A percentile compares a stretch with the other conserved stretches of the same genome.
These are phyloP conservation scores for Pyricularia sp. DNA, from an alignment of 2,329 filamentous ascomycete species.

Conservation along the genomic window DNA sequence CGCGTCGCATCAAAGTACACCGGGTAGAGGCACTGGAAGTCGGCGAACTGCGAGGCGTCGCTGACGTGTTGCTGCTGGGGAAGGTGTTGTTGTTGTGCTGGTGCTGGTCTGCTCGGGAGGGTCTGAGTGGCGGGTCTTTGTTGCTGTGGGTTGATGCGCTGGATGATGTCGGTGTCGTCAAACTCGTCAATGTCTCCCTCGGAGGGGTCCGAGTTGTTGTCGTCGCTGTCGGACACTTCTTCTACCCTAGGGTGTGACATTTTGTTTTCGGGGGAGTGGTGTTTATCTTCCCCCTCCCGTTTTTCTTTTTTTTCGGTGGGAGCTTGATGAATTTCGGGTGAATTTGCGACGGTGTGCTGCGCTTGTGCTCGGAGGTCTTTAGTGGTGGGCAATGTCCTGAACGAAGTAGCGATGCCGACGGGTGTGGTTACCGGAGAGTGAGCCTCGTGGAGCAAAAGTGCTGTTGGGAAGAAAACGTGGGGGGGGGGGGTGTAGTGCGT, in stretches of 20 bases:
- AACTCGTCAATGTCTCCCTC: conserved; percentile 73
- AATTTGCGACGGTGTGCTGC: background rate
- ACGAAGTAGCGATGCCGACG: background rate
- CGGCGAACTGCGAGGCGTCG: conserved; percentile 47
- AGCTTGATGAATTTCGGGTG: background rate
- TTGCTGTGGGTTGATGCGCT: conserved; percentile 22
- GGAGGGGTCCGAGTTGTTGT: conserved; percentile 69
- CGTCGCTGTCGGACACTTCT: conserved; percentile 79
- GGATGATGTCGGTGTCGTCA: conserved; percentile 46
- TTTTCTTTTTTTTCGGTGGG: background rate
- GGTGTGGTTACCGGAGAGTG: background rate
- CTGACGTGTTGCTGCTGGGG: conserved; percentile 21
- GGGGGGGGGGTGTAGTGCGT: background rate
- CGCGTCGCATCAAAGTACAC: conserved; percentile 83
- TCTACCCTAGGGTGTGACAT: conserved; percentile 89
- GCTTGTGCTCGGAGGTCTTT: background rate
- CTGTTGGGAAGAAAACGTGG: background rate
- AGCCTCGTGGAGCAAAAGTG: background rate
- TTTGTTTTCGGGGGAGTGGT: background rate
- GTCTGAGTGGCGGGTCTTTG: conserved; percentile 17
- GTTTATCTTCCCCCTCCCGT: background rate
- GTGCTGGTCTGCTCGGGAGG: conserved; percentile 8
- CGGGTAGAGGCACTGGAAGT: conserved; percentile 86
- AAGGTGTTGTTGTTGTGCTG: conserved; percentile 12
- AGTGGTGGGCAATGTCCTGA: background rate